A percentile compares a stretch with the other conserved stretches of the same genome.
phyloP scores from a whole-genome alignment of 352 stramenopile species.

The Aphanomyces euteiches region DNA sequence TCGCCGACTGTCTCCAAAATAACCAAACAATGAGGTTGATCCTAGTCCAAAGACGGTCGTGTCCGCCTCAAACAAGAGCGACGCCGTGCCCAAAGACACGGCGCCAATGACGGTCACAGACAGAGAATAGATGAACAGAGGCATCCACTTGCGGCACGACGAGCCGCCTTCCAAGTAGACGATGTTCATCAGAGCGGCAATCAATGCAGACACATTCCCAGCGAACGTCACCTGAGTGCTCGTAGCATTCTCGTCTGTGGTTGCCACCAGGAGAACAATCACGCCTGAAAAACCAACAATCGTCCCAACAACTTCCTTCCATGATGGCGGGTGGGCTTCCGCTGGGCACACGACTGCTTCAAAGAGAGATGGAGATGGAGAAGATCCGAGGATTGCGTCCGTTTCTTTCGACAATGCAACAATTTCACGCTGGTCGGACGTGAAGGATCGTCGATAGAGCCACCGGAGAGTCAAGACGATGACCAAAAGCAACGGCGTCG shows the following conservation, averaged over 20 bases:
- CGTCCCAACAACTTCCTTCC: slow-evolving; percentile 2
- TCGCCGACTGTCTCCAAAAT: slow-evolving; percentile 2
- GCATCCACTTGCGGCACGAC: slow-evolving; percentile 18
- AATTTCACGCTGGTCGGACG: not conserved
- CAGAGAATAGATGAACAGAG: slow-evolving; percentile 19
- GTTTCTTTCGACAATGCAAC: not conserved
- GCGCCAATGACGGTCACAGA: slow-evolving; percentile 7
- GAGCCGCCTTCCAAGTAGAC: slow-evolving; percentile 23
- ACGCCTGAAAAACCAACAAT: slow-evolving; percentile 13
- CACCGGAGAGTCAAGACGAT: slow-evolving; percentile 1
- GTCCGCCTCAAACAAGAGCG: slow-evolving; percentile 17
- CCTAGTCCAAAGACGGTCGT: slow-evolving; percentile 19
- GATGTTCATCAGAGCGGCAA: slow-evolving; percentile 5
- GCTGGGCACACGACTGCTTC: slow-evolving; percentile 16
- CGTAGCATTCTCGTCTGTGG: not conserved
- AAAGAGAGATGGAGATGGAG: not conserved
- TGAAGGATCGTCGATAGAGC: not conserved
- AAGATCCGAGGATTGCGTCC: not conserved
- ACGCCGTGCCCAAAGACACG: slow-evolving; percentile 3
- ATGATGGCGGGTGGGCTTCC: not conserved
- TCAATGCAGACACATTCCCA: slow-evolving; percentile 12
- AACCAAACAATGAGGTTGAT: slow-evolving; percentile 13
- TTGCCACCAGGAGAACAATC: not conserved
- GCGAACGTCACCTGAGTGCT: slow-evolving; percentile 5
- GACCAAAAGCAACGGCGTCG: slow-evolving; percentile 20